Evolutionary conservation across 805 yeast species (phyloP).

Genomic region (Metschnikowia kunwiensis): DNA sequence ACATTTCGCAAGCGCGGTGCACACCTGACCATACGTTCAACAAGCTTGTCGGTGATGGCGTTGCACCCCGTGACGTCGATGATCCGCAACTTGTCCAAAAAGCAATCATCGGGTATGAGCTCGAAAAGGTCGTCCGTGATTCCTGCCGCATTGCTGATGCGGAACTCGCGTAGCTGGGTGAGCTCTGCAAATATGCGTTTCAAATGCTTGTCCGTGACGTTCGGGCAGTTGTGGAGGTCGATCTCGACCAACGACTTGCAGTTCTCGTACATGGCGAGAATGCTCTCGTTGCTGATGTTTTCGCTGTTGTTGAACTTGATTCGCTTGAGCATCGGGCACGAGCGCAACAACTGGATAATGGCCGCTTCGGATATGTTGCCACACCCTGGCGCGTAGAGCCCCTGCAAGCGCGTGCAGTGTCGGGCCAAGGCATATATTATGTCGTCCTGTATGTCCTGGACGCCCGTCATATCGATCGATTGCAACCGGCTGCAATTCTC

Average conservation of each 20-base stretch:
- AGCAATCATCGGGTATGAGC: constrained; percentile 44
- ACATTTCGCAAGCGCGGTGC: constrained; percentile 89
- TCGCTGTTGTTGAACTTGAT: constrained; percentile 74
- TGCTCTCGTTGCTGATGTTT: constrained; percentile 60
- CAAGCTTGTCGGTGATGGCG: constrained; percentile 74
- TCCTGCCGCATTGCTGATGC: constrained; percentile 69
- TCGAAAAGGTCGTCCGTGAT: constrained; percentile 67
- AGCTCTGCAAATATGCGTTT: constrained; percentile 55
- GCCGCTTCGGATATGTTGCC: constrained; percentile 65
- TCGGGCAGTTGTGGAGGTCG: constrained; percentile 80
- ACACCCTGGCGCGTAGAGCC: constrained; percentile 86
- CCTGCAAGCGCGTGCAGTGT: constrained; percentile 77
- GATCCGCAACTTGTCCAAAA: constrained; percentile 68
- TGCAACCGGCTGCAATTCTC: constrained; percentile 67
- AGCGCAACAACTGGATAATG: constrained; percentile 51
- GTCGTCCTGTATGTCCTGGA: constrained; percentile 59
- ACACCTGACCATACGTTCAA: constrained; percentile 63
- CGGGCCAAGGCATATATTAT: constrained; percentile 65
- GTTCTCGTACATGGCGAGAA: constrained; percentile 57
- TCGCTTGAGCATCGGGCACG: constrained; percentile 75
- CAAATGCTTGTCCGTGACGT: constrained; percentile 64
- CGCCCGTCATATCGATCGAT: constrained; percentile 84
- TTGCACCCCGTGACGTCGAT: constrained; percentile 83
- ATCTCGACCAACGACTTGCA: constrained; percentile 86
- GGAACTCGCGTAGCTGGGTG: constrained; percentile 77